A percentile compares a stretch with the other conserved stretches of the same genome.
Conservation (phyloP, 108 stramenopile species). For the Hondaea fermentalgiana region DNA sequence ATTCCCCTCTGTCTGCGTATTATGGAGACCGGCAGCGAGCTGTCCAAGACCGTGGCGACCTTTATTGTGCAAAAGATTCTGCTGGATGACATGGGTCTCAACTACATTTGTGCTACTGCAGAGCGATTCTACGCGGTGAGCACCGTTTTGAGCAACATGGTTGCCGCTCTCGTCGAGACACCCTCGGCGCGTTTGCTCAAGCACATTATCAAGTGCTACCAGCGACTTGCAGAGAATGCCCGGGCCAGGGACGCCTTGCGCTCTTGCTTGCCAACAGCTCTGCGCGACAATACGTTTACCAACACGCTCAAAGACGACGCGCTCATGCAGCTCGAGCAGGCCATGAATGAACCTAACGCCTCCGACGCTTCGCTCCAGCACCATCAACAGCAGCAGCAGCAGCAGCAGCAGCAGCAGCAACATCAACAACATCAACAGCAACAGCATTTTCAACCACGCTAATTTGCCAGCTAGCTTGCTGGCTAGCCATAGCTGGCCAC, state of each 20-base stretch:
- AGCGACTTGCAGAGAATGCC: slow-evolving; percentile 83
- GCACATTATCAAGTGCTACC: slow-evolving; percentile 94
- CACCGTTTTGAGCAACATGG: slow-evolving; percentile 87
- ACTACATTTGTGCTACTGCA: slow-evolving; percentile 96
- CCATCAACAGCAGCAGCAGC: background rate
- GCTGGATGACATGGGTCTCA: slow-evolving; percentile 86
- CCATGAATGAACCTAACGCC: background rate
- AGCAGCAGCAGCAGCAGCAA: background rate
- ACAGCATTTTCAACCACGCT: too few species aligned
- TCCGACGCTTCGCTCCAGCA: background rate
- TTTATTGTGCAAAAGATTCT: slow-evolving; percentile 99
- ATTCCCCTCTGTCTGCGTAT: slow-evolving; percentile 64
- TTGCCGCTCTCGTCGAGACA: slow-evolving; percentile 65
- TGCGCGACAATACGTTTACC: slow-evolving; percentile 78
- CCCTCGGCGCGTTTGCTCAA: slow-evolving; percentile 88
- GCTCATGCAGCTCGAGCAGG: slow-evolving; percentile 58
- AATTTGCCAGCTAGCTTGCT: too few species aligned
- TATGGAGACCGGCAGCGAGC: slow-evolving; percentile 88
- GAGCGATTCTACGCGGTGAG: slow-evolving; percentile 96
- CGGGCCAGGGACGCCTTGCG: slow-evolving; percentile 87
- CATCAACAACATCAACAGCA: too few species aligned
- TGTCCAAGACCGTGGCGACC: slow-evolving; percentile 83
- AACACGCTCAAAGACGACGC: slow-evolving; percentile 69
- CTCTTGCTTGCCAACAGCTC: slow-evolving; percentile 73
- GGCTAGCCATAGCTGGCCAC: too few species aligned